These are phyloP conservation scores for Colletotrichum tanaceti DNA, from an alignment of 2,329 filamentous ascomycete species.

Conservation along the genomic window DNA sequence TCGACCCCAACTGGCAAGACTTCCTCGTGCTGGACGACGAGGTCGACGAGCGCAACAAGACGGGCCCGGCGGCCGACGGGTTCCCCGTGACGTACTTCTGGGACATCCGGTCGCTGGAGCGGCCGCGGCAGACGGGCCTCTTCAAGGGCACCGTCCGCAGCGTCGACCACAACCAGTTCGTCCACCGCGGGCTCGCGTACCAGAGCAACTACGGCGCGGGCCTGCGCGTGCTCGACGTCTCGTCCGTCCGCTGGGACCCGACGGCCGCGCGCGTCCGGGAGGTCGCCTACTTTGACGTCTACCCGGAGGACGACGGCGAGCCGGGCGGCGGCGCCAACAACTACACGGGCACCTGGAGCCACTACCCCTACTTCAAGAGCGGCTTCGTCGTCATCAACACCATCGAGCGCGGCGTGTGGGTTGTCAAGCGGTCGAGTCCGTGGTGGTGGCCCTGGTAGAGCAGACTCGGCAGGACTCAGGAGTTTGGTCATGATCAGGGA, in stretches of 20 bases:
- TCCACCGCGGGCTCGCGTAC: constrained; percentile 57
- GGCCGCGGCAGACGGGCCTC: constrained; percentile 54
- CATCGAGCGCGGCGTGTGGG: constrained; percentile 58
- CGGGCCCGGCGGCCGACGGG: constrained; percentile 54
- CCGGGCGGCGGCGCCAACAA: constrained; percentile 47
- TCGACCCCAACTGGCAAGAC: constrained; percentile 57
- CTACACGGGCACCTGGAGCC: constrained; percentile 56
- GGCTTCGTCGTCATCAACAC: constrained; percentile 60
- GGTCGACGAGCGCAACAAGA: constrained; percentile 58
- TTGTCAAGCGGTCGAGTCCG: constrained; percentile 47
- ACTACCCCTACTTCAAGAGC: constrained; percentile 56
- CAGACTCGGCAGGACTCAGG: no score
- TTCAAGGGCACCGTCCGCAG: constrained; percentile 55
- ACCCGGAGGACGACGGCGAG: constrained; percentile 39
- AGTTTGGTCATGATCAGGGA: no score
- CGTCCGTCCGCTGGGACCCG: constrained; percentile 53
- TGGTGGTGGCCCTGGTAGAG: constrained; percentile 35
- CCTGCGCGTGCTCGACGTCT: constrained; percentile 54
- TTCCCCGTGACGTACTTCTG: constrained; percentile 64
- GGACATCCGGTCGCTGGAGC: constrained; percentile 57
- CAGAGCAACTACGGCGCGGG: constrained; percentile 64
- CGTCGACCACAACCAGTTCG: constrained; percentile 63
- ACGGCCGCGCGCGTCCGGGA: constrained; percentile 58
- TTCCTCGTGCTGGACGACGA: constrained; percentile 65
- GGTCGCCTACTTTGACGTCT: constrained; percentile 42